Evolutionary conservation across 495 filamentous ascomycete genomes (phyloP).

Genomic region (Penicillium odoratum): DNA sequence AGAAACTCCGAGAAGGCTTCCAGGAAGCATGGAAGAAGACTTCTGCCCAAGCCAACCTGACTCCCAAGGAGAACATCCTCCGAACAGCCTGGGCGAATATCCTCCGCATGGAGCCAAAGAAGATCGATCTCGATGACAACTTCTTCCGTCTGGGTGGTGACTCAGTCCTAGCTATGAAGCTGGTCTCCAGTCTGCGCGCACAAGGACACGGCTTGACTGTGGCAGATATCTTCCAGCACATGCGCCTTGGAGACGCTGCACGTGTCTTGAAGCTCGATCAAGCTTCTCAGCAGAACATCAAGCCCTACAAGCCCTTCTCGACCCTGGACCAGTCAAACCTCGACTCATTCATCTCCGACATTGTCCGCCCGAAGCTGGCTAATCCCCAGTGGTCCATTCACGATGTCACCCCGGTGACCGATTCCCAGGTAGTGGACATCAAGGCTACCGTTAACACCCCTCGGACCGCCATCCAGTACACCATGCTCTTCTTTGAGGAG

Average conservation of each 20-base stretch:
- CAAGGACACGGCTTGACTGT: conserved; percentile 38
- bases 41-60: conserved; percentile 24
- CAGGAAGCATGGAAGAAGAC: conserved; percentile 26
- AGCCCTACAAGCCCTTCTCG: conserved; percentile 36
- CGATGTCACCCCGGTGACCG: conserved; percentile 35
- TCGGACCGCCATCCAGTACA: conserved; percentile 48
- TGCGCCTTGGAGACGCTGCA: conserved; percentile 42
- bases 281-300: conserved; percentile 10
- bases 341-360: conserved; percentile 26
- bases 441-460: conserved; percentile 49
- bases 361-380: conserved; percentile 31
- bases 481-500: conserved; percentile 38
- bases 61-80: conserved; percentile 39
- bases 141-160: conserved; percentile 51
- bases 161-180: conserved; percentile 48
- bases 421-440: conserved; percentile 49
- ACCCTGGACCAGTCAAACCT: conserved; percentile 33
- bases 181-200: conserved; percentile 37
- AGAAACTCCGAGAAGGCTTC: conserved; percentile 23
- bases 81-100: conserved; percentile 47
- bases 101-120: conserved; percentile 33
- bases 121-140: conserved; percentile 46
- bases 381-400: conserved; percentile 32
- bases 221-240: conserved; percentile 50
- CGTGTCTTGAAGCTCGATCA: conserved; percentile 30